These are phyloP conservation scores for Moesziomyces globuligerus DNA, from an alignment of 1,284 basidiomycete species.

Conservation along the genomic window DNA sequence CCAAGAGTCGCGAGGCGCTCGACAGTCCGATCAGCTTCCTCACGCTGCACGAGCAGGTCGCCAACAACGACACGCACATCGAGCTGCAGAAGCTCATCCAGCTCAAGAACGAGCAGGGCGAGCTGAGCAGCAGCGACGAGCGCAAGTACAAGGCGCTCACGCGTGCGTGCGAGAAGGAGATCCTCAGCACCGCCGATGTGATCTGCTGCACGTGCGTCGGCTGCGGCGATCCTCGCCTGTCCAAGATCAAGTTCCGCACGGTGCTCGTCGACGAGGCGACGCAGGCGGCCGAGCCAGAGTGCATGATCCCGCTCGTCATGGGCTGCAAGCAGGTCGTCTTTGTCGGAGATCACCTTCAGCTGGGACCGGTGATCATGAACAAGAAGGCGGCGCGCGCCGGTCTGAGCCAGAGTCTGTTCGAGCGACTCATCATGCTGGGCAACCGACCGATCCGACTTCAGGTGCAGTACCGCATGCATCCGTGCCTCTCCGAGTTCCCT, in stretches of 20 bases:
- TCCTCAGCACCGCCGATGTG: slow-evolving; percentile 91
- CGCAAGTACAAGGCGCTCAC: slow-evolving; percentile 96
- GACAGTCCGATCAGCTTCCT: slow-evolving; percentile 92
- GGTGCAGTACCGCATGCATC: slow-evolving; percentile 99
- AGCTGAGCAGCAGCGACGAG: slow-evolving; percentile 94
- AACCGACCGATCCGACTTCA: slow-evolving; percentile 97
- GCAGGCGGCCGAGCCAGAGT: slow-evolving; percentile 97
- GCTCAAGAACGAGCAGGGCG: slow-evolving; percentile 96
- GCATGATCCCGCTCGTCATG: slow-evolving; percentile 97
- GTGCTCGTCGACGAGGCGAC: slow-evolving; percentile 99
- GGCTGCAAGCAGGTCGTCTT: slow-evolving; percentile 97
- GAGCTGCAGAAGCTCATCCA: slow-evolving; percentile 97
- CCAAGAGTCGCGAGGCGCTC: slow-evolving; percentile 96
- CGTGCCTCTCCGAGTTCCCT: slow-evolving; percentile 97
- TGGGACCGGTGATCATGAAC: slow-evolving; percentile 99
- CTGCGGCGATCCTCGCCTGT: slow-evolving; percentile 91
- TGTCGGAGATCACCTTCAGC: slow-evolving; percentile 95
- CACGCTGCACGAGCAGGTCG: slow-evolving; percentile 96
- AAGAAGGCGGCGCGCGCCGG: slow-evolving; percentile 98
- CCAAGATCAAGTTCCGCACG: slow-evolving; percentile 96
- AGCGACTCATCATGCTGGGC: slow-evolving; percentile 91
- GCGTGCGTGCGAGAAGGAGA: slow-evolving; percentile 95
- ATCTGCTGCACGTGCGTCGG: slow-evolving; percentile 99
- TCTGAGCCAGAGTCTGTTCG: slow-evolving; percentile 95
- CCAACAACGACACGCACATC: slow-evolving; percentile 78